Conservation (phyloP, 2,329 filamentous ascomycete species). For the Fusarium penzigii region DNA sequence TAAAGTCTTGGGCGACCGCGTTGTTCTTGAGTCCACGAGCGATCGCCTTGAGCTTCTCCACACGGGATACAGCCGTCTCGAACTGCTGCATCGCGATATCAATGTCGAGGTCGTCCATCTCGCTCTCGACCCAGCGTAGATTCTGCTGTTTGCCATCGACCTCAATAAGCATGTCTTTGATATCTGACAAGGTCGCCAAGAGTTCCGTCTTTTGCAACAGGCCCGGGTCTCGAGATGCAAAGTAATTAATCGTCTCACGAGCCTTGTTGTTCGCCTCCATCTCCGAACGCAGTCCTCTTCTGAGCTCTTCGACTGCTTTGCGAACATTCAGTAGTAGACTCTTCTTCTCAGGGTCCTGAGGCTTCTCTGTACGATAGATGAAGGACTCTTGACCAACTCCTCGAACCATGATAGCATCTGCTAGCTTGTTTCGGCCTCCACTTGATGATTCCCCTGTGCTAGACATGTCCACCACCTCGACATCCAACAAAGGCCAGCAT, state of each 20-base stretch:
- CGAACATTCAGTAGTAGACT: constrained; percentile 84
- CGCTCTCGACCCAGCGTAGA: constrained; percentile 89
- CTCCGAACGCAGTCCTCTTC: constrained; percentile 81
- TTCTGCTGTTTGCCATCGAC: constrained; percentile 97
- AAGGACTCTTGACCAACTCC: constrained; percentile 86
- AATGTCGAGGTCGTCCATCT: constrained; percentile 95
- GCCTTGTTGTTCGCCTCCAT: constrained; percentile 84
- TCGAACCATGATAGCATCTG: constrained; percentile 87
- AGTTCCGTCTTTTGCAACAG: constrained; percentile 78
- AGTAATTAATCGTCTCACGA: constrained; percentile 82
- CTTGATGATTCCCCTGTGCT: constrained; percentile 59
- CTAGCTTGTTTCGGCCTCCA: constrained; percentile 60
- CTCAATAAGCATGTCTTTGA: constrained; percentile 89
- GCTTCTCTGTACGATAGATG: constrained; percentile 88
- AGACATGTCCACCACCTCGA: constrained; percentile 87
- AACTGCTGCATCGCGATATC: constrained; percentile 90
- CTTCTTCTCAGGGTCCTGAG: constrained; percentile 76
- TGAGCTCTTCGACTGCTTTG: constrained; percentile 88
- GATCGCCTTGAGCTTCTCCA: constrained; percentile 82
- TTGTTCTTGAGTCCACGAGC: constrained; percentile 83
- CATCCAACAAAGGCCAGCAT: constrained; percentile 91
- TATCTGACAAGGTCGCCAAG: constrained; percentile 74
- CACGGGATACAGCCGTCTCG: constrained; percentile 77
- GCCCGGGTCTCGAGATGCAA: constrained; percentile 75
- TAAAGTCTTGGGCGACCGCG: constrained; percentile 83